Evolutionary conservation across 1,139 yeast species (phyloP).

Genomic region (Geotrichum restrictum): DNA sequence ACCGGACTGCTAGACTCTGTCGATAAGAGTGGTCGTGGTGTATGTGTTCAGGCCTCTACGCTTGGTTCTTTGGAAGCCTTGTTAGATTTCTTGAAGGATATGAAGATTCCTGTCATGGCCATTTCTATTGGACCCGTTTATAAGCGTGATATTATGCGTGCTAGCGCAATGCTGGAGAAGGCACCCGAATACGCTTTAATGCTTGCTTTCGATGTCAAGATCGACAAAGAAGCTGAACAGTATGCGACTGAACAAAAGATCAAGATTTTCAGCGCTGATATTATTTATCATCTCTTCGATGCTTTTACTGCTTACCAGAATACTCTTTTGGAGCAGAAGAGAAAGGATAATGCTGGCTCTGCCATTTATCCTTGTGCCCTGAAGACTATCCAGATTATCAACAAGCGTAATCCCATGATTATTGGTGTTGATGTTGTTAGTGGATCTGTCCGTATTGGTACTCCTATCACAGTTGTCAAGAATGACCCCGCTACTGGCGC

Average conservation of each 20-base stretch:
- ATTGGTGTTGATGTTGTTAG: slow-evolving; percentile 96
- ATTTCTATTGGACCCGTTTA: slow-evolving; percentile 96
- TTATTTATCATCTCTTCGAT: slow-evolving; percentile 94
- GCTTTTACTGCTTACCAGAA: slow-evolving; percentile 89
- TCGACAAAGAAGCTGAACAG: slow-evolving; percentile 97
- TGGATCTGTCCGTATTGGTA: slow-evolving; percentile 84
- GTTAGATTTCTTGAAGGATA: slow-evolving; percentile 91
- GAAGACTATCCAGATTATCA: slow-evolving; percentile 91
- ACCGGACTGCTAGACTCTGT: slow-evolving; percentile 93
- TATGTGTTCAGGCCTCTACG: slow-evolving; percentile 96
- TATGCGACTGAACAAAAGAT: slow-evolving; percentile 91
- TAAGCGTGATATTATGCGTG: slow-evolving; percentile 97
- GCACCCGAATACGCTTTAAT: slow-evolving; percentile 94
- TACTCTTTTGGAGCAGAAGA: slow-evolving; percentile 80
- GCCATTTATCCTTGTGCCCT: slow-evolving; percentile 95
- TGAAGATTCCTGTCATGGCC: slow-evolving; percentile 99
- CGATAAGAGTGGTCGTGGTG: slow-evolving; percentile 92
- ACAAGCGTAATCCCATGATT: slow-evolving; percentile 98
- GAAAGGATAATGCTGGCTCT: slow-evolving; percentile 79
- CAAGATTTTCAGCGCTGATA: slow-evolving; percentile 89
- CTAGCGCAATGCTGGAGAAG: slow-evolving; percentile 91
- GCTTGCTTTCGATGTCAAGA: slow-evolving; percentile 96
- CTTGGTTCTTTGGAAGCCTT: slow-evolving; percentile 96
- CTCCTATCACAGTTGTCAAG: slow-evolving; percentile 94
- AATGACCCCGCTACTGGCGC: slow-evolving; percentile 79